A percentile compares a stretch with the other conserved stretches of the same genome.
phyloP scores from a whole-genome alignment of 495 filamentous ascomycete genomes.

The Podospora fimiseda region DNA sequence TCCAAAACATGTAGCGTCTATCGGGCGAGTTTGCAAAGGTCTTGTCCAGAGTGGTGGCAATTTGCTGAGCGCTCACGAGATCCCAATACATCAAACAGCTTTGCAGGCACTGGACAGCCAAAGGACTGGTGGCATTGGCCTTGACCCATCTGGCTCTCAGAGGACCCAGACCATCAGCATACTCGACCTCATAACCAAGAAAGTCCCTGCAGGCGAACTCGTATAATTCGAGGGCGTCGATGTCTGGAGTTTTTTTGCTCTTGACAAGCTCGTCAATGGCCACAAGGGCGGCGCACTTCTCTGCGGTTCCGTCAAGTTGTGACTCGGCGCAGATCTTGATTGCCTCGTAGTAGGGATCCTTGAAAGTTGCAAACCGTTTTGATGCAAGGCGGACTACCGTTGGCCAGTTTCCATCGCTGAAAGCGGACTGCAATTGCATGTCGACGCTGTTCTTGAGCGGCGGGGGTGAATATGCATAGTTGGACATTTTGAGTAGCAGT shows the following conservation, averaged over 20 bases:
- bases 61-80: conserved; percentile 46
- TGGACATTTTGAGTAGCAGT: conserved; percentile 17
- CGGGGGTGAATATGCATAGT: conserved; percentile 22
- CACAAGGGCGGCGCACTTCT: conserved; percentile 27
- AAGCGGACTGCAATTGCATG: conserved; percentile 33
- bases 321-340: conserved; percentile 40
- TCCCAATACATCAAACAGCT: conserved; percentile 41
- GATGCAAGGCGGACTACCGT: conserved; percentile 35
- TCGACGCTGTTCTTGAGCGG: conserved; percentile 35
- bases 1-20: conserved; percentile 38
- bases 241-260: conserved; percentile 31
- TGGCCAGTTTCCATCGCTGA: conserved; percentile 39
- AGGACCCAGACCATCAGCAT: conserved; percentile 36
- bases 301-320: conserved; percentile 33
- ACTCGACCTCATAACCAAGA: conserved; percentile 23
- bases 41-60: conserved; percentile 39
- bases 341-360: conserved; percentile 43
- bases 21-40: conserved; percentile 30
- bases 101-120: conserved; percentile 33
- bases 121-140: conserved; percentile 33
- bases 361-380: conserved; percentile 33
- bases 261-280: conserved; percentile 34
- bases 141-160: conserved; percentile 38
- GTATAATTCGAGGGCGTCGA: conserved; percentile 38
- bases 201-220: conserved; percentile 33